Percentiles rank a stretch among this genome's conserved stretches.
Evolutionary conservation across 192 early-diverging fungal genomes (phyloP).

Genomic region (Thamnidium elegans): DNA sequence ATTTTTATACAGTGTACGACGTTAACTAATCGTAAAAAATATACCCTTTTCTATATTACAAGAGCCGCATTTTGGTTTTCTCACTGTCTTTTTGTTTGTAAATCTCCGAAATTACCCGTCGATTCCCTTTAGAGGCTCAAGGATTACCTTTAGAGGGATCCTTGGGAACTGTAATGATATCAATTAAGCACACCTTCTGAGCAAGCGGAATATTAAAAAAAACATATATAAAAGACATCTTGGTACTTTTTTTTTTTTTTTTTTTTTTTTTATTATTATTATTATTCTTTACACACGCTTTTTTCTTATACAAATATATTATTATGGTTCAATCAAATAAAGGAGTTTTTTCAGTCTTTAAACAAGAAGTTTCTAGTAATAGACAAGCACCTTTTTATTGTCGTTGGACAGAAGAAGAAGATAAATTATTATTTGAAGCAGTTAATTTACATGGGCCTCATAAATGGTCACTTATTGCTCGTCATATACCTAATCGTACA

Average conservation of each 20-base stretch:
- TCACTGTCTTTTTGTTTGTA: too few species aligned
- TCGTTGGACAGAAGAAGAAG: slow-evolving; percentile 38
- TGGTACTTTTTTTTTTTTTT: not conserved
- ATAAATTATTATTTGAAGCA: slow-evolving; percentile 28
- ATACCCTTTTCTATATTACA: too few species aligned
- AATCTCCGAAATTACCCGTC: slow-evolving; percentile 17
- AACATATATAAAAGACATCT: too few species aligned
- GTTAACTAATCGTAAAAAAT: too few species aligned
- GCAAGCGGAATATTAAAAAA: too few species aligned
- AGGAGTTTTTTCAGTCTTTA: slow-evolving; percentile 26
- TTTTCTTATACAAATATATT: too few species aligned
- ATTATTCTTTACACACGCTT: not conserved
- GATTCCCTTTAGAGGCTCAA: slow-evolving; percentile 16
- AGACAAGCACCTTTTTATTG: slow-evolving; percentile 35
- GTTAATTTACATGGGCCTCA: slow-evolving; percentile 35
- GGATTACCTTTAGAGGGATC: not conserved
- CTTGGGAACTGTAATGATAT: too few species aligned
- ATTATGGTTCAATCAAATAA: slow-evolving; percentile 10
- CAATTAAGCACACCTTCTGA: too few species aligned
- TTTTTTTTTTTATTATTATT: not conserved
- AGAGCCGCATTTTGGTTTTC: slow-evolving; percentile 9
- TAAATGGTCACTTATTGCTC: slow-evolving; percentile 40
- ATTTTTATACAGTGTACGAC: too few species aligned
- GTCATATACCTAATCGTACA: slow-evolving; percentile 31
- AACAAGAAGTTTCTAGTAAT: slow-evolving; percentile 16